These are phyloP conservation scores for Tolypocladium tundrense DNA, from an alignment of 2,329 filamentous ascomycete genomes.

Conservation along the genomic window DNA sequence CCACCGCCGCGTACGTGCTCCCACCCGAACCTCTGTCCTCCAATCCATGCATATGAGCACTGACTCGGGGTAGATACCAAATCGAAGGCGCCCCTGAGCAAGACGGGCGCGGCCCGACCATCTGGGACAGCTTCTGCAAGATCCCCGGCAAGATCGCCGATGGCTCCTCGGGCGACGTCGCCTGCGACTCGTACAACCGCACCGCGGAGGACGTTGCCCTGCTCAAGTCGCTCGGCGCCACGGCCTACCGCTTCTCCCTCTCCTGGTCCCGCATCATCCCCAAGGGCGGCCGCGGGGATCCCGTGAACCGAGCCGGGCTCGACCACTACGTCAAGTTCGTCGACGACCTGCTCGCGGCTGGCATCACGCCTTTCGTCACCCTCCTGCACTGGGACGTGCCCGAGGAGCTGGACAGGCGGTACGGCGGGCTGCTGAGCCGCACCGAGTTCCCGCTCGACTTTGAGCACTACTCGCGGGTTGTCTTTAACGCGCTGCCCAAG, in stretches of 20 bases:
- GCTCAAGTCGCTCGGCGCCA: neutral
- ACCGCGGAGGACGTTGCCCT: neutral
- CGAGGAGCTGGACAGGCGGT: neutral
- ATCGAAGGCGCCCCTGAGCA: neutral
- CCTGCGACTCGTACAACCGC: neutral
- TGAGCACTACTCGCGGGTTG: neutral
- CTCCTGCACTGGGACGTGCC: neutral
- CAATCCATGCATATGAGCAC: neutral
- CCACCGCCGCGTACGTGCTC: conserved; percentile 47
- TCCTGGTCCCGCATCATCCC: neutral
- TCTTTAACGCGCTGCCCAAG: neutral
- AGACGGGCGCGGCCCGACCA: neutral
- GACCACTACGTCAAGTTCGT: neutral
- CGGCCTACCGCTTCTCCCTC: neutral
- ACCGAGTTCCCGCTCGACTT: neutral
- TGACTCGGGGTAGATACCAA: neutral
- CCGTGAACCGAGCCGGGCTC: neutral
- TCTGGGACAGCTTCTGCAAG: neutral
- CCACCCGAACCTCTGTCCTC: neutral
- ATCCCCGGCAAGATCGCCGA: neutral
- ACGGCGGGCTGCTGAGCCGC: neutral
- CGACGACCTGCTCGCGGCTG: neutral
- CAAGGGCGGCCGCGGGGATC: neutral
- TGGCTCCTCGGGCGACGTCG: neutral
- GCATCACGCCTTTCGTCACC: neutral